These are phyloP conservation scores for Xylaria sp. DNA, from an alignment of 2,329 filamentous ascomycete species.

Conservation along the genomic window DNA sequence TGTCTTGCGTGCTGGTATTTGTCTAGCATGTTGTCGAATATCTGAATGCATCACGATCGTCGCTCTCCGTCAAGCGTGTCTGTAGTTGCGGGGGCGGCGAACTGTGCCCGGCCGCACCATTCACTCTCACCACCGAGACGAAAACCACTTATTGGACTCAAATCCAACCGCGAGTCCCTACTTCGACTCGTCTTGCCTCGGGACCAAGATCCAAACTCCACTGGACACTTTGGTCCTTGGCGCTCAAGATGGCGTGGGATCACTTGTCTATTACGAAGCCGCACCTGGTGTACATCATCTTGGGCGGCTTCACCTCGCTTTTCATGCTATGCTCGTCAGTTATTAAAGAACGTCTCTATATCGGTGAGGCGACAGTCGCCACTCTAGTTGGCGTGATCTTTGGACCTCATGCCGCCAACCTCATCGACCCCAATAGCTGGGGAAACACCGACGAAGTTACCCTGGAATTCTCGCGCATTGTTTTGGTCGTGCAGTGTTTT, in stretches of 20 bases:
- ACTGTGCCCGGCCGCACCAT: conserved; percentile 39
- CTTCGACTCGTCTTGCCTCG: conserved; percentile 28
- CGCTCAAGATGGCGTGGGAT: conserved; percentile 75
- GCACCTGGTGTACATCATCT: conserved; percentile 97
- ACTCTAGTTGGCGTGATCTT: conserved; percentile 90
- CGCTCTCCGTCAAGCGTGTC: conserved; percentile 42
- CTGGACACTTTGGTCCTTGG: conserved; percentile 19
- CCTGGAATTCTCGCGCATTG: conserved; percentile 88
- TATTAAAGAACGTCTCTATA: conserved; percentile 98
- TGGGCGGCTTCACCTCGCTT: conserved; percentile 95
- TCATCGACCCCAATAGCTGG: conserved; percentile 82
- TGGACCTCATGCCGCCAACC: conserved; percentile 82
- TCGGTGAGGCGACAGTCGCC: conserved; percentile 96
- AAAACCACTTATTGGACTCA: conserved; percentile 39
- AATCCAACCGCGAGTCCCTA: conserved; percentile 45
- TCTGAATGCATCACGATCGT: conserved; percentile 51
- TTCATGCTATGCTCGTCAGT: conserved; percentile 99
- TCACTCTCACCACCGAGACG: conserved; percentile 39
- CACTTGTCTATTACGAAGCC: conserved; percentile 89
- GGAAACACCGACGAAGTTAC: conserved; percentile 88
- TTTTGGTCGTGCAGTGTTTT: conserved; percentile 92
- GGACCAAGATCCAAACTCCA: conserved; percentile 18
- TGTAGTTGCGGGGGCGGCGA: conserved; percentile 44
- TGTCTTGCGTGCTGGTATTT: conserved; percentile 7
- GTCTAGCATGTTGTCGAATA: conserved; percentile 43